Conservation (phyloP, 176 grass and related monocot species). For the Thalia dealbata region DNA sequence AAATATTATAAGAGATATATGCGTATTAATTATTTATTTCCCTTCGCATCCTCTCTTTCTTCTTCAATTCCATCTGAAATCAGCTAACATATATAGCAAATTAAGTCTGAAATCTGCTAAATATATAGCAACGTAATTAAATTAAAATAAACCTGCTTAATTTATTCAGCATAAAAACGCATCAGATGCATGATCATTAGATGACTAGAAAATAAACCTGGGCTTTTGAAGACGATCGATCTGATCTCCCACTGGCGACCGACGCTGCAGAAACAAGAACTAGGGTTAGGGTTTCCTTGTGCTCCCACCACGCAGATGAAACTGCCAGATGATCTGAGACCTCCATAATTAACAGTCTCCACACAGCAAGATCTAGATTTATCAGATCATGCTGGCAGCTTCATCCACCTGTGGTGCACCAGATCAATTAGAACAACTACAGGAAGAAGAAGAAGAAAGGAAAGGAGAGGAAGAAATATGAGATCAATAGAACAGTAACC, state of each 20-base stretch:
- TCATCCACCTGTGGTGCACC: not conserved
- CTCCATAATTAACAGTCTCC: too few relatives aligned
- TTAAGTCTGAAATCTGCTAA: too few relatives aligned
- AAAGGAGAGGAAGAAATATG: not conserved
- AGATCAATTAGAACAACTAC: not conserved
- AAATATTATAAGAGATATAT: too few relatives aligned
- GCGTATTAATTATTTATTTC: too few relatives aligned
- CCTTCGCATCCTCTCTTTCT: too few relatives aligned
- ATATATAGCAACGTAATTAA: too few relatives aligned
- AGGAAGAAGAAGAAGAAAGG: not conserved
- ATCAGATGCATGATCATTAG: not conserved
- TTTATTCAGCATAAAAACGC: too few relatives aligned
- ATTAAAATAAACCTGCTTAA: too few relatives aligned
- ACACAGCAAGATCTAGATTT: not conserved
- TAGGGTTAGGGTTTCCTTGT: slow-evolving; percentile 2
- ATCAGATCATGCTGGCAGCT: slow-evolving; percentile 14
- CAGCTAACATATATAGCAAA: too few relatives aligned
- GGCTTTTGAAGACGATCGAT: not conserved
- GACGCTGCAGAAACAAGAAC: not conserved
- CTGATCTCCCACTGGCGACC: not conserved
- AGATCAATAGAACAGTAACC: not conserved
- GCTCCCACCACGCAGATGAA: slow-evolving; percentile 1
- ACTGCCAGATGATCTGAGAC: slow-evolving; percentile 11
- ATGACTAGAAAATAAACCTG: not conserved
- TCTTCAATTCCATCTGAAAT: too few relatives aligned